Conservation (phyloP, 805 yeast genomes). For the Schwanniomyces polymorphus region DNA sequence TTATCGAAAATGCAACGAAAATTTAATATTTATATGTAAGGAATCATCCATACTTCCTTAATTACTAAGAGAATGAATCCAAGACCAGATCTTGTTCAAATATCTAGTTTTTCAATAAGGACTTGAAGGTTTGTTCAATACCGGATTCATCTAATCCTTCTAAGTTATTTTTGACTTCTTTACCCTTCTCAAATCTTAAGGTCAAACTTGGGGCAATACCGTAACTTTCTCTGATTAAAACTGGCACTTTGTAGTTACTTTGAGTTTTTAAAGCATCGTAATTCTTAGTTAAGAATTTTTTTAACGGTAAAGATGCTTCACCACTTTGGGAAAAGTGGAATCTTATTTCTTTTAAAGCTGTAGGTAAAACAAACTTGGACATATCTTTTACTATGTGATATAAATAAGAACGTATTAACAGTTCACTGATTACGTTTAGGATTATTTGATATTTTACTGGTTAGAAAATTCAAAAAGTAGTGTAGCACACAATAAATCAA, state of each 20-base stretch:
- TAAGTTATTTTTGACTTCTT: conserved; percentile 48
- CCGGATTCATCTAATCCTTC: conserved; percentile 49
- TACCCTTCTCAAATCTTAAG: conserved; percentile 66
- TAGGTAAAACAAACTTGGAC: conserved; percentile 48
- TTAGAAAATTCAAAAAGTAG: conserved; percentile 1
- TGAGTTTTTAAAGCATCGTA: conserved; percentile 63
- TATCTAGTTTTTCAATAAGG: conserved; percentile 35
- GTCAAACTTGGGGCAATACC: conserved; percentile 73
- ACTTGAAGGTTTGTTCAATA: conserved; percentile 39
- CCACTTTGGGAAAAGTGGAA: conserved; percentile 81
- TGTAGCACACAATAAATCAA: not conserved
- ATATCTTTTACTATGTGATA: conserved; percentile 11
- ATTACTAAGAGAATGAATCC: not conserved
- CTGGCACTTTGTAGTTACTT: conserved; percentile 64
- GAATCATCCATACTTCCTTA: not conserved
- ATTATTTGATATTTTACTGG: conserved; percentile 10
- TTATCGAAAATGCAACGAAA: not conserved
- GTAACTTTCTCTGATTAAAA: conserved; percentile 73
- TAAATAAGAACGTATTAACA: not conserved
- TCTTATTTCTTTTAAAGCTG: conserved; percentile 72
- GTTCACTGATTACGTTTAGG: not conserved
- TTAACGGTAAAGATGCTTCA: conserved; percentile 64
- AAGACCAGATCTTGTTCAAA: not conserved
- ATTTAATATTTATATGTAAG: not conserved
- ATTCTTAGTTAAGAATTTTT: conserved; percentile 60